Conservation (phyloP, 176 grass and related monocot genomes). For the Oryza officinalis region DNA sequence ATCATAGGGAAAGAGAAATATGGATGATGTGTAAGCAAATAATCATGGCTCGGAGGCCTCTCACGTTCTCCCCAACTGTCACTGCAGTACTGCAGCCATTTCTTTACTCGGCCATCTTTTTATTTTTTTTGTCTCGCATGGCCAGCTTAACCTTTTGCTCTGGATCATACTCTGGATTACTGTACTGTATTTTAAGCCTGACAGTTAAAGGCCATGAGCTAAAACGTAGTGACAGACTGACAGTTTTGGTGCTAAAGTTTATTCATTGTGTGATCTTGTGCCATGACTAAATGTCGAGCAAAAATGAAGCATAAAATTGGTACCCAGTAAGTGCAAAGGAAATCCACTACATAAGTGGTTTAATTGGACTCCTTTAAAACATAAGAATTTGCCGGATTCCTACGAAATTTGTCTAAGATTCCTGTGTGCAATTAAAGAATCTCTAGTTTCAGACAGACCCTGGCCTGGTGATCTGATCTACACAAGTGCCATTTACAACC, state of each 20-base stretch:
- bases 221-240: not conserved
- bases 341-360: not conserved
- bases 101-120: not conserved
- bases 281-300: not conserved
- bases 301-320: not conserved
- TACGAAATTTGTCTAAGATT: not conserved
- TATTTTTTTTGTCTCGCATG: not conserved
- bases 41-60: not conserved
- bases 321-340: not conserved
- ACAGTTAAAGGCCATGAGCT: not conserved
- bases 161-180: not conserved
- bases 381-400: not conserved
- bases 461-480: not conserved
- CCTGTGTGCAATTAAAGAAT: not conserved
- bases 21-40: not conserved
- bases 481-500: not conserved
- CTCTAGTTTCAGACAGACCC: not conserved
- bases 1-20: no score
- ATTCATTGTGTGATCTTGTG: not conserved
- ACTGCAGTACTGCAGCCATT: not conserved
- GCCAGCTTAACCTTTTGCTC: not conserved
- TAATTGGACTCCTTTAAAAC: not conserved
- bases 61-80: conserved; percentile 17
- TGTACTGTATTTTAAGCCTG: not conserved
- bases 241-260: not conserved